Base-by-base conservation (phyloP, 441 rosid species). In the Populus tomentosa region DNA sequence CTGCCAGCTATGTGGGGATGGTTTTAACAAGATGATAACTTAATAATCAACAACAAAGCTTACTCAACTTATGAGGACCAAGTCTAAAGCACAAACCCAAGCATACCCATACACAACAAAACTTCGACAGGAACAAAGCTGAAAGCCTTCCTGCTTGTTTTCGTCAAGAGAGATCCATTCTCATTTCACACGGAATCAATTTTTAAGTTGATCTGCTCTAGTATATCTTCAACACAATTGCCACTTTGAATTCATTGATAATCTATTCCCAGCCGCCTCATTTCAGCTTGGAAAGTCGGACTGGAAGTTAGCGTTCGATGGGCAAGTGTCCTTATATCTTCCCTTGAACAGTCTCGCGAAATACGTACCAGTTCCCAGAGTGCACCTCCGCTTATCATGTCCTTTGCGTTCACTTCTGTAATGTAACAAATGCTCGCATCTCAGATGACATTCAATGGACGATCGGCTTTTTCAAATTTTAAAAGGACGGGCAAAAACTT, bases 271-370 rank as follows among this genome's bases (percentile, higher is more conserved):
- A 92, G 85, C 66, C 91, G 91, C 78, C 91, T 87, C 72, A 97
- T 67, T 84, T 95, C 98, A 32, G 89, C 81, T 70, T 84, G 80
- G 71, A 95, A 97, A 35, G 91, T 76, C 3, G 94, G 90, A 81
- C 94, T 91, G 59, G 97, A 86, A 80, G 88, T 82, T 66, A 97
- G 83, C 18, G 96, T 92, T 71, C 92, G 88, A 77, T 81, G 90
- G 23, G 98, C 99, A n/a, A 97, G 96, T 70, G 86, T 88, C 83
- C 93, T 86, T 86, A 97, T 93, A 80, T 95, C 99, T 84, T 95
- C 97, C 67, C 98, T 86, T 1, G 98, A 87, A 88, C 98, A 93
- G 77, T 93, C 98, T 40, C 89, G 94, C 0, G 98, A 90, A 82
- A 95, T 90, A 56, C 94, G 94, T 78, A 90, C 96, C 71, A 97